Percentiles rank a stretch among this genome's conserved stretches.
Conservation (phyloP, 139 green algal species). For the Asterochloris sp. region DNA sequence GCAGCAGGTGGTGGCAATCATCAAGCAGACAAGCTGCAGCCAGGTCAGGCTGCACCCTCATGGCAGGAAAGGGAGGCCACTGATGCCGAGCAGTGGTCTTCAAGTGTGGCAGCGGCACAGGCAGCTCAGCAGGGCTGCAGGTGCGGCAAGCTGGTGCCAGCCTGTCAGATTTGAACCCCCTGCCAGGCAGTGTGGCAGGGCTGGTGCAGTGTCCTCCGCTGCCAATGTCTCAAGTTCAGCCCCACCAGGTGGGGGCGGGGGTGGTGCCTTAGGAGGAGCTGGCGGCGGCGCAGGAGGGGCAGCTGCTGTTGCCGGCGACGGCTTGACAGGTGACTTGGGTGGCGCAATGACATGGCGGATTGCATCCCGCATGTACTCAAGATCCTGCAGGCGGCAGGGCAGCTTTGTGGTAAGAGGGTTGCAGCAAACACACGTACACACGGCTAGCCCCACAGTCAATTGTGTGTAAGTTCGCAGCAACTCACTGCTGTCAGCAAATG, state of each 20-base stretch:
- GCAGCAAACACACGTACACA: too few species aligned
- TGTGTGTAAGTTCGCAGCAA: too few species aligned
- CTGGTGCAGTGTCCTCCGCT: background rate
- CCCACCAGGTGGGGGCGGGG: background rate
- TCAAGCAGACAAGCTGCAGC: too few species aligned
- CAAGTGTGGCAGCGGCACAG: background rate
- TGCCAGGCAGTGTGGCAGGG: background rate
- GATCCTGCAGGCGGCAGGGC: background rate
- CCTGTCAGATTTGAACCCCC: background rate
- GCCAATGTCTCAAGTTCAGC: background rate
- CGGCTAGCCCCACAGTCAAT: too few species aligned
- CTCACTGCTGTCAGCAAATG: too few species aligned
- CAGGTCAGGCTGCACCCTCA: too few species aligned
- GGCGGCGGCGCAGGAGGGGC: background rate
- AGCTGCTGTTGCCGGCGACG: background rate
- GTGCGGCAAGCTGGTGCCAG: background rate
- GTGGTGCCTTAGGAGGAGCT: background rate
- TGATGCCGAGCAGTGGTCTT: background rate
- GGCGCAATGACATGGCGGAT: background rate
- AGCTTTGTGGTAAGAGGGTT: too few species aligned
- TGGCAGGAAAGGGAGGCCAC: too few species aligned
- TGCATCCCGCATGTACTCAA: conserved; percentile 14
- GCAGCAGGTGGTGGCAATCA: background rate
- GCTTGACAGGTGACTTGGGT: background rate
- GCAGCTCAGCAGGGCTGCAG: background rate